Evolutionary conservation across 495 filamentous ascomycete genomes (phyloP).

Genomic region (Penicillium daleae): DNA sequence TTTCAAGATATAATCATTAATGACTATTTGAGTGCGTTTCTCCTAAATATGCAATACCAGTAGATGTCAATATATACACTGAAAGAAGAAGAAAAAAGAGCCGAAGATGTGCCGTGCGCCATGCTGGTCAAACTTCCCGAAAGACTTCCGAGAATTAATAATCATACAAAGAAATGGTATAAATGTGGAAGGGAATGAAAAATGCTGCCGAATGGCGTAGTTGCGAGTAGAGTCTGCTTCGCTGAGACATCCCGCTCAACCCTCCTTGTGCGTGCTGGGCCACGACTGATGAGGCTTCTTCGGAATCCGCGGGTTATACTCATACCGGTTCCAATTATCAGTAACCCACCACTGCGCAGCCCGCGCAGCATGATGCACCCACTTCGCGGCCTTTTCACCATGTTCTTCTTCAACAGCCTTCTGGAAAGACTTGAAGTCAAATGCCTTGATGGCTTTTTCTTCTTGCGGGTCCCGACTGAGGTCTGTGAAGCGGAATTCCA

Average conservation of each 20-base stretch:
- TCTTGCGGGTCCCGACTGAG: slow-evolving; percentile 42
- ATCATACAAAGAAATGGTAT: slow-evolving; percentile 15
- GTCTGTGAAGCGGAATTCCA: slow-evolving; percentile 45
- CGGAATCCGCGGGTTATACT: slow-evolving; percentile 14
- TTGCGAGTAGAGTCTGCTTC: neutral
- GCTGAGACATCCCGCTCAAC: neutral
- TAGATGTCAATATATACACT: slow-evolving; percentile 1
- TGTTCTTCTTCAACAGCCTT: slow-evolving; percentile 31
- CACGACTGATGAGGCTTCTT: slow-evolving; percentile 11
- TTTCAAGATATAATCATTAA: slow-evolving; percentile 5
- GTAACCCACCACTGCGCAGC: slow-evolving; percentile 45
- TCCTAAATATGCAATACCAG: slow-evolving; percentile 3
- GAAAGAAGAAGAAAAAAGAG: neutral
- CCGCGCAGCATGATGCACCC: slow-evolving; percentile 41
- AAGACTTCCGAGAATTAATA: slow-evolving; percentile 4
- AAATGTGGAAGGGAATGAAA: neutral
- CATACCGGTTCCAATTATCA: slow-evolving; percentile 33
- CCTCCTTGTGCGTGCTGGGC: slow-evolving; percentile 2
- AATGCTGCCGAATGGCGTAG: neutral
- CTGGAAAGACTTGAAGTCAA: slow-evolving; percentile 35
- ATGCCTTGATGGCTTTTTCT: slow-evolving; percentile 34
- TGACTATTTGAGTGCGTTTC: slow-evolving; percentile 3
- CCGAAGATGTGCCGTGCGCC: slow-evolving; percentile 23
- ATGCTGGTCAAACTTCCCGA: slow-evolving; percentile 21
- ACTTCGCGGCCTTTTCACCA: slow-evolving; percentile 42